Percentiles rank a stretch among this genome's conserved stretches.
Conservation (phyloP, 1,139 yeast genomes). For the Sugiyamaella japonica region DNA sequence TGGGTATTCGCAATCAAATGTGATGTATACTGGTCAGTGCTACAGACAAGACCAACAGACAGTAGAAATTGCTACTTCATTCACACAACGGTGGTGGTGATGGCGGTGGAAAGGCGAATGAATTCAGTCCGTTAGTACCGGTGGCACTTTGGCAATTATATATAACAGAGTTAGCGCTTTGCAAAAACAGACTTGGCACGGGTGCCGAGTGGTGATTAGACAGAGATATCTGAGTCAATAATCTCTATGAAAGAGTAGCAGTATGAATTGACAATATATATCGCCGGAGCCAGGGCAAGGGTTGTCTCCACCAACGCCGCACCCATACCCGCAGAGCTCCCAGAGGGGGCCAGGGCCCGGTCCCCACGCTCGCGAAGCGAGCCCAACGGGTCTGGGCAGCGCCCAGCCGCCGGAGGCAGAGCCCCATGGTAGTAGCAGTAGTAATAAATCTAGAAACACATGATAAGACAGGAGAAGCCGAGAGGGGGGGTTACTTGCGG, state of each 20-base stretch:
- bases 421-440: neutral
- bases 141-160: too few relatives aligned
- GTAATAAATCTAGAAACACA: constrained; percentile 8
- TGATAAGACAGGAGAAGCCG: constrained; percentile 3
- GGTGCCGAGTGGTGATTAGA: too few relatives aligned
- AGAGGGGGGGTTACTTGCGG: constrained; percentile 16
- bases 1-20: too few relatives aligned
- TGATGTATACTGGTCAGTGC: too few relatives aligned
- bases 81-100: too few relatives aligned
- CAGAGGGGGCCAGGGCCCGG: too few relatives aligned
- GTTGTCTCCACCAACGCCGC: neutral
- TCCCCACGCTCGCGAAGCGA: neutral
- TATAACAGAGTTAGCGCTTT: too few relatives aligned
- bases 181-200: too few relatives aligned
- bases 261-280: neutral
- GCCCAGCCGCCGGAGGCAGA: constrained; percentile 8
- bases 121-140: too few relatives aligned
- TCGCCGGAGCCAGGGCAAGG: neutral
- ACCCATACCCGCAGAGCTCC: constrained; percentile 2
- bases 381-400: constrained; percentile 3
- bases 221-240: neutral
- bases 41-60: too few relatives aligned
- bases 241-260: neutral
- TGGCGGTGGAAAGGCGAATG: too few relatives aligned
- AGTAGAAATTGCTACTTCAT: too few relatives aligned